phyloP scores from a whole-genome alignment of 2,329 filamentous ascomycete genomes.

The Trichoderma cornu-damae region DNA sequence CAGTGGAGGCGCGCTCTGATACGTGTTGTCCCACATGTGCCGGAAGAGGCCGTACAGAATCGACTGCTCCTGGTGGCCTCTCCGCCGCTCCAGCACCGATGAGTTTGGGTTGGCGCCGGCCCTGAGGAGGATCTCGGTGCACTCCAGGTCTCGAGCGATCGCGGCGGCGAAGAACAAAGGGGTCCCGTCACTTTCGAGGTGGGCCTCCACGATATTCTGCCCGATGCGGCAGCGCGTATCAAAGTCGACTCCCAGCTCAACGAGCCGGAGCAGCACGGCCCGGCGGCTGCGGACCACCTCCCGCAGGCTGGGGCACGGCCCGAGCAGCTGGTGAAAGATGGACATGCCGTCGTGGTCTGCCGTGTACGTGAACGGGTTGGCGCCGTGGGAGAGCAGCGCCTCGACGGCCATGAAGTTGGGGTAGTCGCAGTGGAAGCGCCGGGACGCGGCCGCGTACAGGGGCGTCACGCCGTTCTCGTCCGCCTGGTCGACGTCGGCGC shows the following conservation, averaged over 20 bases:
- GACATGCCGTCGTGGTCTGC: neutral
- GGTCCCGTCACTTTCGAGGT: neutral
- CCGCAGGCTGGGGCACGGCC: neutral
- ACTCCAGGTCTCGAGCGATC: neutral
- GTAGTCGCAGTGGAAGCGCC: neutral
- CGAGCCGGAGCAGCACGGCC: neutral
- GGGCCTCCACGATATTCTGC: no score
- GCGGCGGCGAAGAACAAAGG: neutral
- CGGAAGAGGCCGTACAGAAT: neutral
- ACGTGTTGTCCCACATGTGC: neutral
- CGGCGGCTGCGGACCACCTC: neutral
- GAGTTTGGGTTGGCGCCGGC: neutral
- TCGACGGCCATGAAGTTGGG: neutral
- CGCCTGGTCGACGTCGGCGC: neutral
- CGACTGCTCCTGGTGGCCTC: neutral
- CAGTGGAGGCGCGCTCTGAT: neutral
- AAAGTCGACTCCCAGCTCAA: neutral
- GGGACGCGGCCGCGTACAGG: neutral
- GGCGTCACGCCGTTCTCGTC: neutral
- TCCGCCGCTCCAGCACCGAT: neutral
- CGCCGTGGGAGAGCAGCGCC: neutral
- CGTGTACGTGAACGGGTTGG: neutral
- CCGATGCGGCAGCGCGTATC: neutral
- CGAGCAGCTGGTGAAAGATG: neutral
- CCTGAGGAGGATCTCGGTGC: neutral